These are phyloP conservation scores for Circinella minor DNA, from an alignment of 371 early-diverging fungal species.

Conservation along the genomic window DNA sequence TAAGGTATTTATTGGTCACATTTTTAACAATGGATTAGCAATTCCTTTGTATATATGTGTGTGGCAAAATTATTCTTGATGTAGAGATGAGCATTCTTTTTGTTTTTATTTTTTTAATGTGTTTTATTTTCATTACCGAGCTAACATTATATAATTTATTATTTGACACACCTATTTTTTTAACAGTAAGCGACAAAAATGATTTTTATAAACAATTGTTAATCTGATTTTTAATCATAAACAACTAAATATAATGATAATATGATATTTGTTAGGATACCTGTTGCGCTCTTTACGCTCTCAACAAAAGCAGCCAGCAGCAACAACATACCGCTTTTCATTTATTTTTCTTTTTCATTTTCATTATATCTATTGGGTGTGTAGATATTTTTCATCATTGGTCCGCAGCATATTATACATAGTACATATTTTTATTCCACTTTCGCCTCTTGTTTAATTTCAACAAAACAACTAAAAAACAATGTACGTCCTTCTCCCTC, in stretches of 20 bases:
- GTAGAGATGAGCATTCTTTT: neutral
- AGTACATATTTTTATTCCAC: neutral
- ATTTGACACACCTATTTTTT: no score
- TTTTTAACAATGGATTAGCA: no score
- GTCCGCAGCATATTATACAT: neutral
- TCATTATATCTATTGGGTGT: no score
- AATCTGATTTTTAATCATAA: no score
- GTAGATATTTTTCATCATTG: no score
- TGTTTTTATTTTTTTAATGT: neutral
- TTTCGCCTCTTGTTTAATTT: neutral
- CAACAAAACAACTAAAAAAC: conserved; percentile 3
- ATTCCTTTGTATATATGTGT: neutral
- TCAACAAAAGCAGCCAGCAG: neutral
- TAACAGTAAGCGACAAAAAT: no score
- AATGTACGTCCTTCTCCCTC: neutral
- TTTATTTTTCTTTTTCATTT: neutral
- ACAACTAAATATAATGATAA: no score
- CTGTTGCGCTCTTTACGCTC: neutral
- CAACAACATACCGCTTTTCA: conserved; percentile 9
- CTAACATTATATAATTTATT: no score
- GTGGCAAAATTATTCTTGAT: neutral
- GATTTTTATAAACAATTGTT: no score
- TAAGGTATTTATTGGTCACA: neutral
- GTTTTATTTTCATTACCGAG: no score
- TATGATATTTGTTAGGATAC: conserved; percentile 1